Percentiles rank a stretch among this genome's conserved stretches.
Evolutionary conservation across 2,329 filamentous ascomycete species (phyloP).

Genomic region (Cladobotryum mycophilum): DNA sequence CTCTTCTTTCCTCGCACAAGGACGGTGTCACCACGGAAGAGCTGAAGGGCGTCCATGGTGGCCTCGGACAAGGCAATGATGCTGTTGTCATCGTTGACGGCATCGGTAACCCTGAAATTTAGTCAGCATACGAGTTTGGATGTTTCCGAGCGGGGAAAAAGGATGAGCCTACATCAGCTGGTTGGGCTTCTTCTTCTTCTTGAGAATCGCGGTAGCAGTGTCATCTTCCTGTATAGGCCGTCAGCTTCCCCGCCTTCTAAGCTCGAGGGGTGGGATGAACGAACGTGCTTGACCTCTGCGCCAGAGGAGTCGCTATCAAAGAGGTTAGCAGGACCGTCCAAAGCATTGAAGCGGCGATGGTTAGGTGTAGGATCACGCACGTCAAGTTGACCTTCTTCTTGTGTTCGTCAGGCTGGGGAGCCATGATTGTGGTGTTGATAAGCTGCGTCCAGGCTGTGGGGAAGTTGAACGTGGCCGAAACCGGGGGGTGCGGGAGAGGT

Average conservation of each 20-base stretch:
- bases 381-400: slow-evolving; percentile 81
- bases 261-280: slow-evolving; percentile 25
- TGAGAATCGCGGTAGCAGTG: slow-evolving; percentile 90
- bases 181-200: slow-evolving; percentile 99
- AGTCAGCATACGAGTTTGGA: slow-evolving; percentile 17
- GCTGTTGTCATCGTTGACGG: slow-evolving; percentile 98
- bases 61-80: slow-evolving; percentile 97
- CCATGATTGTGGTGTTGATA: slow-evolving; percentile 50
- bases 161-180: slow-evolving; percentile 76
- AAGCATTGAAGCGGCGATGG: slow-evolving; percentile 1
- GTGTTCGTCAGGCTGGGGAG: slow-evolving; percentile 58
- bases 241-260: slow-evolving; percentile 17
- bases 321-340: slow-evolving; percentile 29
- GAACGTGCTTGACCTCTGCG: slow-evolving; percentile 76
- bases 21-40: slow-evolving; percentile 98
- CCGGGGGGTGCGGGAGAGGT: slow-evolving; percentile 8
- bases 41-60: slow-evolving; percentile 96
- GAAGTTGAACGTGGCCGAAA: slow-evolving; percentile 19
- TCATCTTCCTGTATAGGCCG: slow-evolving; percentile 66
- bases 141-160: too few relatives aligned
- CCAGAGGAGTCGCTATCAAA: slow-evolving; percentile 73
- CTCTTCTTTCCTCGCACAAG: slow-evolving; percentile 99
- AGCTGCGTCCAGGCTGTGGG: slow-evolving; percentile 9
- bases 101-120: slow-evolving; percentile 81
- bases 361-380: slow-evolving; percentile 45